Evolutionary conservation across 306 rosid genomes (phyloP).

Genomic region (Quercus cerris): DNA sequence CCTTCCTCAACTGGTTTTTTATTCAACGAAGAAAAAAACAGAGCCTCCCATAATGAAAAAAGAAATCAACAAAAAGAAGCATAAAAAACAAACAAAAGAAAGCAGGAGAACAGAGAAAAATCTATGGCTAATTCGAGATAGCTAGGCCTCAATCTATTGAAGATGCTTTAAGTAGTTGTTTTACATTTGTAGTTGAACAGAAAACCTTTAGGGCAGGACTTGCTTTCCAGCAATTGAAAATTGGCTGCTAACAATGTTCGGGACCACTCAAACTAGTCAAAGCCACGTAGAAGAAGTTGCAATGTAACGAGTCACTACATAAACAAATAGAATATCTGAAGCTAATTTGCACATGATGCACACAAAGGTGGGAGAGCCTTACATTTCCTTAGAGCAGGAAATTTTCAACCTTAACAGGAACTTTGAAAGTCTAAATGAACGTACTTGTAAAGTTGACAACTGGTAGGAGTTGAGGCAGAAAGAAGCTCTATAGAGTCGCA

Average conservation of each 20-base stretch:
- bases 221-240: neutral
- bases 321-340: neutral
- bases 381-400: too few species aligned
- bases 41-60: too few species aligned
- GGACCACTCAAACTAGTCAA: neutral
- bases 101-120: neutral
- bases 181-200: neutral
- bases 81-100: too few species aligned
- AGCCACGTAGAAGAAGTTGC: neutral
- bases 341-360: neutral
- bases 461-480: too few species aligned
- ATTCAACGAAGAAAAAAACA: too few species aligned
- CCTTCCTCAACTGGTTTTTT: too few species aligned
- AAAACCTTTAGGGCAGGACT: neutral
- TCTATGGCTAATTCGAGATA: neutral
- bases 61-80: too few species aligned
- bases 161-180: neutral
- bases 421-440: too few species aligned
- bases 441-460: too few species aligned
- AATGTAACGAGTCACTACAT: neutral
- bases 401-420: too few species aligned
- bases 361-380: too few species aligned
- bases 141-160: neutral
- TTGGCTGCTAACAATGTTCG: neutral
- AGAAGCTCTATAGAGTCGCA: too few species aligned